These are phyloP conservation scores for Forsythia suspensa DNA, from an alignment of 257 asterid genomes.

Conservation along the genomic window DNA sequence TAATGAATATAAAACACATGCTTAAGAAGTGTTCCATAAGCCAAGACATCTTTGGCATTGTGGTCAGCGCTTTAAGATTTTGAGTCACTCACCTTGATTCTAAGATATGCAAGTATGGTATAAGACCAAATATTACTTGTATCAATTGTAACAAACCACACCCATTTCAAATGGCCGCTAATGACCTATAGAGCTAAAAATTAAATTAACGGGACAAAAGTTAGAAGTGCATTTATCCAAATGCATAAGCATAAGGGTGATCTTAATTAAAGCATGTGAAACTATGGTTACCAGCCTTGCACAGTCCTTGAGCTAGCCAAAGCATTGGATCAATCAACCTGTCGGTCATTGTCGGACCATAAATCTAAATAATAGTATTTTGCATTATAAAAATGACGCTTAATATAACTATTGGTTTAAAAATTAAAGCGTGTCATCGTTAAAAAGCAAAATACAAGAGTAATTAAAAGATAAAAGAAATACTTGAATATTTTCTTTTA, in stretches of 20 bases:
- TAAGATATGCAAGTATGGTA: slow-evolving; percentile 95
- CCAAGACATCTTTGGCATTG: neutral
- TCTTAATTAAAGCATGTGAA: neutral
- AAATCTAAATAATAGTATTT: neutral
- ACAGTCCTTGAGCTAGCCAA: neutral
- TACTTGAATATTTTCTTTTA: no score
- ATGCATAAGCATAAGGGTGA: neutral
- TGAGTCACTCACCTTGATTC: slow-evolving; percentile 64
- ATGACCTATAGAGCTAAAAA: slow-evolving; percentile 61
- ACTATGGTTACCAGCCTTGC: neutral
- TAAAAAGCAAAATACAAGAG: neutral
- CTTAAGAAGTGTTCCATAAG: neutral
- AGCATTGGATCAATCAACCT: neutral
- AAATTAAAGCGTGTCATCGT: neutral
- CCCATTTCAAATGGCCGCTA: slow-evolving; percentile 96
- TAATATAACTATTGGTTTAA: neutral
- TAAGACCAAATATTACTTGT: slow-evolving; percentile 91
- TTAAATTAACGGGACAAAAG: slow-evolving; percentile 7
- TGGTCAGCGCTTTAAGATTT: neutral
- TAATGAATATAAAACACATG: neutral
- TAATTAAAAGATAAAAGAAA: neutral
- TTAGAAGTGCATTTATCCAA: neutral
- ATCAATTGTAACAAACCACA: slow-evolving; percentile 92
- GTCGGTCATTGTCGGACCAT: neutral
- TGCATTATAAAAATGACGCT: neutral